A percentile compares a stretch with the other conserved stretches of the same genome.
Conservation (phyloP, 805 yeast species). For the Candida berthetii region DNA sequence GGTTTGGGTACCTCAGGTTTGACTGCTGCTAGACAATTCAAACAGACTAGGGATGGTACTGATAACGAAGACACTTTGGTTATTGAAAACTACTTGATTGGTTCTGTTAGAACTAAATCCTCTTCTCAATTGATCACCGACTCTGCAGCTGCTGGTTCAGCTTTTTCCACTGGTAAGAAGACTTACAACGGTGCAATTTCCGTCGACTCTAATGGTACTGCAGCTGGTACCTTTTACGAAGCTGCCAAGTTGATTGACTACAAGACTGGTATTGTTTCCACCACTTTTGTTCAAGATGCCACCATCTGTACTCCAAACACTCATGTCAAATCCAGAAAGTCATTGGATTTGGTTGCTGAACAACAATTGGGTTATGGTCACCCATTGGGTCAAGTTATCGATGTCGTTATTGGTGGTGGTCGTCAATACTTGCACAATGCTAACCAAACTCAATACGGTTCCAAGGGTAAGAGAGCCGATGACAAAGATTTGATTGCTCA, state of each 20-base stretch:
- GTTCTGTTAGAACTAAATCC: constrained; percentile 82
- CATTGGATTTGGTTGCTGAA: constrained; percentile 77
- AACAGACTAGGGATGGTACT: constrained; percentile 50
- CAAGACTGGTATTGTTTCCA: constrained; percentile 83
- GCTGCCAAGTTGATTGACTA: constrained; percentile 79
- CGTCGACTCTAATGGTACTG: constrained; percentile 57
- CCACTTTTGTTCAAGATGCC: constrained; percentile 89
- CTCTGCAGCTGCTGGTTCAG: constrained; percentile 96
- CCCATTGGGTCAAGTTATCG: constrained; percentile 73
- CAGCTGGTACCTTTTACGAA: constrained; percentile 84
- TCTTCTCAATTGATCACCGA: constrained; percentile 74
- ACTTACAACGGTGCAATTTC: constrained; percentile 90
- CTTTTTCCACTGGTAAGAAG: constrained; percentile 77
- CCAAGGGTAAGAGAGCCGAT: constrained; percentile 61
- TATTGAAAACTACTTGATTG: constrained; percentile 66
- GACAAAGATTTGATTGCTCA: constrained; percentile 57
- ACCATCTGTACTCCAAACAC: constrained; percentile 87
- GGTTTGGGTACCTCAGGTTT: constrained; percentile 90
- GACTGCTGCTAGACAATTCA: constrained; percentile 70
- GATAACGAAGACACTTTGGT: constrained; percentile 46
- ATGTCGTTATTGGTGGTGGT: constrained; percentile 87
- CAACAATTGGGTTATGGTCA: constrained; percentile 74
- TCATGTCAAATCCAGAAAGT: constrained; percentile 66
- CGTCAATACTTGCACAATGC: constrained; percentile 71
- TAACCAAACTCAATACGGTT: constrained; percentile 22